Evolutionary conservation across 441 rosid genomes (phyloP), one percentile per base, ranked within the genome.

Genomic region (Erodium texanum): DNA sequence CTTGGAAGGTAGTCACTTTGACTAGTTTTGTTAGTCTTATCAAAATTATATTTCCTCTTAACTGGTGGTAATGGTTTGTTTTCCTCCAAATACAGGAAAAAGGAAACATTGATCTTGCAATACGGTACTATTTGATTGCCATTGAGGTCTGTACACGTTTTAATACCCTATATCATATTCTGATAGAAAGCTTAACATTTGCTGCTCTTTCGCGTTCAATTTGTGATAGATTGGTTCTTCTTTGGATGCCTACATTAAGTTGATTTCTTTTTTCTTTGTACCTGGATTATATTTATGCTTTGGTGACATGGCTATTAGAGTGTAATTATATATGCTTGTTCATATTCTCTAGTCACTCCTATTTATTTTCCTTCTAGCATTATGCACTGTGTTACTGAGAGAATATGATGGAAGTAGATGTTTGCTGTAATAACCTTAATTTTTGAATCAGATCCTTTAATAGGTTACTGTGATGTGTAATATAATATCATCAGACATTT

Each of bases 41-140:
- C 8, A 3, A 64, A 67, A 8, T 3, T 68, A 12, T 54, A 22
- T 58, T 2, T 67, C 23, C 38, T 48, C 15, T 52, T 5, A 24
- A 24, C 56, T 56, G 11, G 38, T 48, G 19, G 32, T 20, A 41
- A 36, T 22, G 8, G 61, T 34, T 50, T 34, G 50, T 34, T 66
- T 48, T 61, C 66, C 41, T 38, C 27, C 11, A 10, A 65, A 12
- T 73, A 8, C 88, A 95, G 99, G 99, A 95, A 79, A 95, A 92
- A 82, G 96, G 99, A 34, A 90, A 92, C 71, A 86, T 84, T 73
- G 99, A 95, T 81, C 84, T 82, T 66, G 95, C 99, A 48, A 90
- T 95, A 70, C 97, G 89, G 36, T 95, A 89, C 82, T 92, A 95
- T 76, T 76, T 92, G 74, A 73, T 95, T 68, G 98, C 99, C 54